These are phyloP conservation scores for Blastobotrys americana DNA, from an alignment of 805 yeast genomes.

Conservation along the genomic window DNA sequence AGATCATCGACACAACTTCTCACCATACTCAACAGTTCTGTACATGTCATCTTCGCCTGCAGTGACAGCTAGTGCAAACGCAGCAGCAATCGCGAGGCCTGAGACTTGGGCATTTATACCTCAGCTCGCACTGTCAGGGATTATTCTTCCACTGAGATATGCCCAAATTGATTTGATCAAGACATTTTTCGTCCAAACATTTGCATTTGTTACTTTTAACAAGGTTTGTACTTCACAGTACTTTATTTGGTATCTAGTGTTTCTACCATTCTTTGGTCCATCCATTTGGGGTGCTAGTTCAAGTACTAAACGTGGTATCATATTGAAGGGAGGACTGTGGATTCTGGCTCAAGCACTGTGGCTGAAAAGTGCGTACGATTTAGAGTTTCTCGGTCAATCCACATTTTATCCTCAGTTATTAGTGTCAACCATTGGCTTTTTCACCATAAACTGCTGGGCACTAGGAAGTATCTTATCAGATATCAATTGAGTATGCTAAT, in stretches of 20 bases:
- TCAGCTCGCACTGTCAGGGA: constrained; percentile 55
- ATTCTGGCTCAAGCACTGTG: constrained; percentile 62
- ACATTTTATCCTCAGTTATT: constrained; percentile 58
- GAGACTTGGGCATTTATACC: constrained; percentile 75
- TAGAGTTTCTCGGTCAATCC: constrained; percentile 71
- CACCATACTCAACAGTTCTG: constrained; percentile 71
- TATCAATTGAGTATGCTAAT: constrained; percentile 17
- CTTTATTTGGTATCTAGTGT: constrained; percentile 87
- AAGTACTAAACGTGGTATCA: not conserved
- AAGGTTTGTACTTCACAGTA: constrained; percentile 92
- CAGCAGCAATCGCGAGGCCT: constrained; percentile 42
- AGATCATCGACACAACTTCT: constrained; percentile 94
- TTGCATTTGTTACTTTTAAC: constrained; percentile 69
- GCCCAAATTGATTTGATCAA: constrained; percentile 39
- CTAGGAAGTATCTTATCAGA: constrained; percentile 50
- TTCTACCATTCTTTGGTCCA: constrained; percentile 57
- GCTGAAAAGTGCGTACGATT: constrained; percentile 67
- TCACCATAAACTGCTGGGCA: constrained; percentile 53
- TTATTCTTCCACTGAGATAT: constrained; percentile 50
- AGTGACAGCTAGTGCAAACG: constrained; percentile 6
- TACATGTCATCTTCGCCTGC: constrained; percentile 33
- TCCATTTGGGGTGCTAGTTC: not conserved
- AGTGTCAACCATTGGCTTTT: constrained; percentile 50
- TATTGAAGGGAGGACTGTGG: constrained; percentile 51
- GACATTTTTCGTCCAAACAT: constrained; percentile 67